Conservation (phyloP, 805 yeast species). For the Saccharomycodes ludwigii region DNA sequence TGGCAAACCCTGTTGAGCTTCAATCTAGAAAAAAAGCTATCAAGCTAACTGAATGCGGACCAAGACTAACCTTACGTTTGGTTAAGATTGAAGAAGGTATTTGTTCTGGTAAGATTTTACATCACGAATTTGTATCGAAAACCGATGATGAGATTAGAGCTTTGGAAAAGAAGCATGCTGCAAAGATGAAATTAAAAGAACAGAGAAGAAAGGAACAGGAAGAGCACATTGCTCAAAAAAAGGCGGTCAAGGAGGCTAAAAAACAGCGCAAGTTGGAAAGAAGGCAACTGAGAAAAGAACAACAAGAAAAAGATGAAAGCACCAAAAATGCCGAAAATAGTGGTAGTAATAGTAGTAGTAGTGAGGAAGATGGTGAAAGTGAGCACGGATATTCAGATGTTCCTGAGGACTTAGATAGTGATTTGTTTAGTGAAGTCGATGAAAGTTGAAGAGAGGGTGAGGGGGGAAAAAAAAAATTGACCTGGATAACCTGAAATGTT, state of each 20-base stretch:
- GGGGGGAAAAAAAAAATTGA: too few relatives aligned
- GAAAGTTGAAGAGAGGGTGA: constrained; percentile 14
- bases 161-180: constrained; percentile 57
- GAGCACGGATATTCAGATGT: constrained; percentile 26
- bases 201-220: constrained; percentile 68
- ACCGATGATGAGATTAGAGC: constrained; percentile 43
- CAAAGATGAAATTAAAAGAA: constrained; percentile 47
- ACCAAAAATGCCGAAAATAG: constrained; percentile 18
- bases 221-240: constrained; percentile 64
- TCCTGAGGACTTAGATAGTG: constrained; percentile 36
- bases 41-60: constrained; percentile 86
- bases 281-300: constrained; percentile 26
- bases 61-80: constrained; percentile 64
- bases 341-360: constrained; percentile 9
- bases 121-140: constrained; percentile 63
- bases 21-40: constrained; percentile 62
- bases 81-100: constrained; percentile 87
- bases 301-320: constrained; percentile 13
- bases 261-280: constrained; percentile 53
- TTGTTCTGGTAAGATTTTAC: constrained; percentile 78
- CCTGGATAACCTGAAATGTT: too few relatives aligned
- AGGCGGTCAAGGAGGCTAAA: constrained; percentile 60
- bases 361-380: constrained; percentile 21
- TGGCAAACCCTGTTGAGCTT: constrained; percentile 14
- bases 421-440: constrained; percentile 33